phyloP scores from a whole-genome alignment of 148 eudicot genomes.

The Rhododendron ovatum region DNA sequence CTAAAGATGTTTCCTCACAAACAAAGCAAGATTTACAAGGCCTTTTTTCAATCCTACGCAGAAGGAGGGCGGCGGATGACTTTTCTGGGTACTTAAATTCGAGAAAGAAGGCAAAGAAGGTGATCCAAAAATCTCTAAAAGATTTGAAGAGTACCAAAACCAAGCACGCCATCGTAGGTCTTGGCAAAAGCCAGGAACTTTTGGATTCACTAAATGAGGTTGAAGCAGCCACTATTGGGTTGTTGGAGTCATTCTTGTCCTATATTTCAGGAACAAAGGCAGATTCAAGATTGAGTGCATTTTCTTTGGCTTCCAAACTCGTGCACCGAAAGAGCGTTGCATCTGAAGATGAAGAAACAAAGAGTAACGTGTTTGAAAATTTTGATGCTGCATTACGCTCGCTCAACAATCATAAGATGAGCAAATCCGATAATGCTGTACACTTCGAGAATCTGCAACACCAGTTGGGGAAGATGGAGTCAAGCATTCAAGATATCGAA shows the following conservation, averaged over 20 bases:
- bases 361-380: slow-evolving; percentile 17
- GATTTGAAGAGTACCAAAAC: background rate
- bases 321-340: background rate
- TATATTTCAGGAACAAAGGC: slow-evolving; percentile 8
- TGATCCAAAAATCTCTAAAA: background rate
- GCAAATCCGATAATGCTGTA: background rate
- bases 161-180: background rate
- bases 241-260: slow-evolving; percentile 17
- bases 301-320: slow-evolving; percentile 2
- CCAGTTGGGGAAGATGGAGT: slow-evolving; percentile 19
- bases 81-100: background rate
- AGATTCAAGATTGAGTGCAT: background rate
- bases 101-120: slow-evolving; percentile 1
- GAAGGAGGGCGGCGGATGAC: background rate
- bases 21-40: slow-evolving; percentile 11
- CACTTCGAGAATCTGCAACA: slow-evolving; percentile 12
- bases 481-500: slow-evolving; percentile 32
- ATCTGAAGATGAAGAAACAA: background rate
- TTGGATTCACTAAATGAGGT: slow-evolving; percentile 14
- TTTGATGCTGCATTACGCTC: slow-evolving; percentile 26
- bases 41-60: background rate
- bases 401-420: slow-evolving; percentile 17
- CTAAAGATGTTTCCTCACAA: slow-evolving; percentile 15
- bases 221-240: slow-evolving; percentile 14
- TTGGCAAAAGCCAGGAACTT: background rate